Evolutionary conservation across 352 stramenopile genomes (phyloP).

Genomic region (Aphanomyces cochlioides): DNA sequence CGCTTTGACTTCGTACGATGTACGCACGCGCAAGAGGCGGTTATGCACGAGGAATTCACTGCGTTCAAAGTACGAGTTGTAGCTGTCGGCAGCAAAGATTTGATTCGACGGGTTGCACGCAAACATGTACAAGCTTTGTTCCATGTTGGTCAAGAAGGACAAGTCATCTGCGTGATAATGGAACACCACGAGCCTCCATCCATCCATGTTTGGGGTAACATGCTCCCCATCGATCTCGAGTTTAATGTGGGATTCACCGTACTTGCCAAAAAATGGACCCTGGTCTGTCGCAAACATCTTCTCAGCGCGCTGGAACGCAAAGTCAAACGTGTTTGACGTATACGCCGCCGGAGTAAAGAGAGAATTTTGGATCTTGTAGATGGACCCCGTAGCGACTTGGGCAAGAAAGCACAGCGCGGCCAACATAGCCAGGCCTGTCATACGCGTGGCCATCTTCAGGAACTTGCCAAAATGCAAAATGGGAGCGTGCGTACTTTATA

Average conservation of each 20-base stretch:
- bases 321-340: constrained; percentile 6
- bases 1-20: constrained; percentile 51
- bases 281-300: constrained; percentile 80
- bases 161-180: constrained; percentile 79
- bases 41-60: constrained; percentile 65
- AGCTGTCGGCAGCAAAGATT: constrained; percentile 45
- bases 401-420: neutral
- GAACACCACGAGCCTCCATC: constrained; percentile 73
- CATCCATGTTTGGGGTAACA: constrained; percentile 59
- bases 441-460: neutral
- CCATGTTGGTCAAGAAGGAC: constrained; percentile 53
- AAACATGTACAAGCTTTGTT: constrained; percentile 70
- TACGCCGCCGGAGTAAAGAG: neutral
- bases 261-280: constrained; percentile 59
- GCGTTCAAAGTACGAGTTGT: constrained; percentile 58
- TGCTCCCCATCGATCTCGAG: constrained; percentile 67
- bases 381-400: neutral
- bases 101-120: constrained; percentile 48
- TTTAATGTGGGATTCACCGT: constrained; percentile 62
- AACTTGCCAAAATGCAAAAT: neutral
- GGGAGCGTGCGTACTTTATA: neutral
- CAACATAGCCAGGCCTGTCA: neutral
- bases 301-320: constrained; percentile 74
- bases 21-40: constrained; percentile 44
- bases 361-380: constrained; percentile 14